Base-by-base conservation (phyloP, 192 early-diverging fungal genomes). In the Rhizophagus sp. region DNA sequence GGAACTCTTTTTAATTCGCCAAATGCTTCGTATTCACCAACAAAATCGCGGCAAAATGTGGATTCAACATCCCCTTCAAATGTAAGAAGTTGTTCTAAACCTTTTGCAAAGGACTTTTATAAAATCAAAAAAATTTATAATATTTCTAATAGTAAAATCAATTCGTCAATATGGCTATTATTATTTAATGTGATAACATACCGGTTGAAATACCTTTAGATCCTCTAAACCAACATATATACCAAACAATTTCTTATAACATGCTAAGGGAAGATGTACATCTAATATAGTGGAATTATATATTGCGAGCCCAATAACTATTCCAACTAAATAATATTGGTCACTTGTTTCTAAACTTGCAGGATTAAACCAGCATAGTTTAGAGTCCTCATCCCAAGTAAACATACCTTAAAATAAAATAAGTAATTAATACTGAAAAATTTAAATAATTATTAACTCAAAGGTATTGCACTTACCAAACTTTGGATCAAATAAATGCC, bases 241-340 rank as follows among this genome's bases (percentile, higher is more conserved):
- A 57, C 92, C 90, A 70, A 98, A 86, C 15, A 99, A 86, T 81
- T 97, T 98, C 83, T 98, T 98, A 80, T 96, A 99, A 64, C 90
- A 91, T 10, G 93, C 91, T 65, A 92, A 82, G 11, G 94, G 93
- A 49, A 95, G 82, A 25, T 93, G 94, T 22, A 98, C 86, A 81
- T 97, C 96, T 24, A 99, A 85, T 80, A 99, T 97, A 30, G 92
- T 97, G 24, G 93, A 94, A 83, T 99, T 97, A 82, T 97, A 97
- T 36, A 99, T 93, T 27, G 97, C 96, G 36, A 99, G 78, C 0
- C 97, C 97, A 41, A 98, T 90, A 8, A 99, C 92, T 10, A 95
- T 92, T 24, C 97, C 97, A 1, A 97, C 95, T 68, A 99, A 75
- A 65, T 93, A 95, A 83, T 93, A 99, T 87, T 97, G 93, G 83